Evolutionary conservation across 2,329 filamentous ascomycete species (phyloP).

Genomic region (Fusarium incarnatum): DNA sequence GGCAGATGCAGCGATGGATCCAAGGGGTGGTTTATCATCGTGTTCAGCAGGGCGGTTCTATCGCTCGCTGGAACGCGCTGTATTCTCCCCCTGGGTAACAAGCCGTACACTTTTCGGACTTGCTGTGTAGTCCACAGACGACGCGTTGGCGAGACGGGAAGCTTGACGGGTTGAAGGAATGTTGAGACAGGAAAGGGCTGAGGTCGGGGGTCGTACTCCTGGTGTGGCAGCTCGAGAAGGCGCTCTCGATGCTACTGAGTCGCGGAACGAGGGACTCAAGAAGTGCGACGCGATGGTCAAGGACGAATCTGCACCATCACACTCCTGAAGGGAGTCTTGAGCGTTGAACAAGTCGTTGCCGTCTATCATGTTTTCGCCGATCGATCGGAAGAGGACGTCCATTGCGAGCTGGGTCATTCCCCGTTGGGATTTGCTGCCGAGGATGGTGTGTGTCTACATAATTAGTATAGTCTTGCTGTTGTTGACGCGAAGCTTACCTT

Average conservation of each 20-base stretch:
- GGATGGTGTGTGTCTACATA: slow-evolving; percentile 88
- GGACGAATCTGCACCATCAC: slow-evolving; percentile 84
- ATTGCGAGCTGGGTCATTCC: slow-evolving; percentile 92
- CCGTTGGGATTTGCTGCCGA: slow-evolving; percentile 86
- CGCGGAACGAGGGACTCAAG: slow-evolving; percentile 81
- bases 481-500: slow-evolving; percentile 71
- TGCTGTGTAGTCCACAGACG: slow-evolving; percentile 45
- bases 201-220: slow-evolving; percentile 66
- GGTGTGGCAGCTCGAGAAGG: slow-evolving; percentile 76
- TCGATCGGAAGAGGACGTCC: slow-evolving; percentile 87
- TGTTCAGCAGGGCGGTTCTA: slow-evolving; percentile 47
- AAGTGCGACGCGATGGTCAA: slow-evolving; percentile 80
- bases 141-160: slow-evolving; percentile 41
- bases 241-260: slow-evolving; percentile 67
- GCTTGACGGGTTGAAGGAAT: slow-evolving; percentile 39
- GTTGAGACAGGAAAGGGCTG: slow-evolving; percentile 52
- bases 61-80: slow-evolving; percentile 42
- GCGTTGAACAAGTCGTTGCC: slow-evolving; percentile 67
- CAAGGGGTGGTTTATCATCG: slow-evolving; percentile 31
- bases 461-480: slow-evolving; percentile 1
- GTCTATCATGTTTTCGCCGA: slow-evolving; percentile 78
- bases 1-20: slow-evolving; percentile 31
- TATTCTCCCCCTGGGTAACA: slow-evolving; percentile 50
- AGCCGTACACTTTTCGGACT: slow-evolving; percentile 61
- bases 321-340: slow-evolving; percentile 78